A percentile compares a stretch with the other conserved stretches of the same genome.
These are phyloP conservation scores for Lodderomyces oxycetoniae DNA, from an alignment of 1,139 yeast species.

Conservation along the genomic window DNA sequence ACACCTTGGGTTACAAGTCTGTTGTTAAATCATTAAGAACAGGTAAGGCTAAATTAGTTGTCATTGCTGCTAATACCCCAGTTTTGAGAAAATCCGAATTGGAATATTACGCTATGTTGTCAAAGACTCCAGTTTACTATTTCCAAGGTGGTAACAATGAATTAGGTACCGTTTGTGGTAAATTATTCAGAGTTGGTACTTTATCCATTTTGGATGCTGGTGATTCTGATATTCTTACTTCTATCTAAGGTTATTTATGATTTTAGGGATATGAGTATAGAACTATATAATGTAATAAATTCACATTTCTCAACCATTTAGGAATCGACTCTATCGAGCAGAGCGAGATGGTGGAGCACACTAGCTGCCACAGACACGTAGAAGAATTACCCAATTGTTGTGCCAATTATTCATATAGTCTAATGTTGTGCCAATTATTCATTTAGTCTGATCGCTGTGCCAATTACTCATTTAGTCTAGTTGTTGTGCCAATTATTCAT, in stretches of 20 bases:
- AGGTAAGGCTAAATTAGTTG: constrained; percentile 97
- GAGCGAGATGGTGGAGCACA: too few species aligned
- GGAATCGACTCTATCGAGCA: too few species aligned
- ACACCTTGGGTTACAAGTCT: constrained; percentile 99
- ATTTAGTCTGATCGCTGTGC: too few species aligned
- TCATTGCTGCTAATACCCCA: constrained; percentile 99
- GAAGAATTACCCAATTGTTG: too few species aligned
- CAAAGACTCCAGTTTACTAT: constrained; percentile 97
- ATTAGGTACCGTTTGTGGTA: constrained; percentile 99
- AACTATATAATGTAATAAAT: too few species aligned
- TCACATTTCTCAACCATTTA: too few species aligned
- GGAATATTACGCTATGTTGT: constrained; percentile 99
- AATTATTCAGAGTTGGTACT: constrained; percentile 99
- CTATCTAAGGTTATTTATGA: constrained; percentile 22
- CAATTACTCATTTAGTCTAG: too few species aligned
- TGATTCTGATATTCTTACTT: constrained; percentile 96
- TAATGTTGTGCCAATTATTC: too few species aligned
- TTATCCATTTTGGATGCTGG: constrained; percentile 96
- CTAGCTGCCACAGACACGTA: too few species aligned
- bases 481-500: constrained; percentile 19
- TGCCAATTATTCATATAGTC: constrained; percentile 12
- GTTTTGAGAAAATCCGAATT: constrained; percentile 99
- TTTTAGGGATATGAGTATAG: too few species aligned
- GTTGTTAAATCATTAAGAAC: constrained; percentile 98
- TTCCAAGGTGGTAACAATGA: constrained; percentile 99